phyloP scores from a whole-genome alignment of 768 basidiomycete genomes.

The Aureoboletus auriporus region DNA sequence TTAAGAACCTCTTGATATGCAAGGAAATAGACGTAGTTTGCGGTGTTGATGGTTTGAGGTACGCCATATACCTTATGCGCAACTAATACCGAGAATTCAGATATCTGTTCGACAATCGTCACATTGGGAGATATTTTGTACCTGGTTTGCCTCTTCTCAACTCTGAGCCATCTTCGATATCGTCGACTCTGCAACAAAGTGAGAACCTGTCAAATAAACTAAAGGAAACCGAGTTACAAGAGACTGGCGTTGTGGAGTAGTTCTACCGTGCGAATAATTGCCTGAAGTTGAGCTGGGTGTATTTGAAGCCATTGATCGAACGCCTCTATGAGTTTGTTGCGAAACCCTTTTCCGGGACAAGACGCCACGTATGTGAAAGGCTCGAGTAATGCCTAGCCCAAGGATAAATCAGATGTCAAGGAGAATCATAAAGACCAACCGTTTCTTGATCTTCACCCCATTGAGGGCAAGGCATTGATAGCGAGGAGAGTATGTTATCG shows the following conservation, averaged over 20 bases:
- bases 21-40: conserved; percentile 96
- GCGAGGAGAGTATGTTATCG: conserved; percentile 36
- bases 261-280: conserved; percentile 76
- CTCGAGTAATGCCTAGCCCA: conserved; percentile 59
- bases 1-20: conserved; percentile 79
- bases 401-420: not conserved
- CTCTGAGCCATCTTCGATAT: conserved; percentile 92
- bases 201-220: not conserved
- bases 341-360: conserved; percentile 89
- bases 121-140: conserved; percentile 20
- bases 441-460: conserved; percentile 21
- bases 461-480: conserved; percentile 24
- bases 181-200: conserved; percentile 65
- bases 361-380: conserved; percentile 84
- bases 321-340: conserved; percentile 80
- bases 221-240: conserved; percentile 47
- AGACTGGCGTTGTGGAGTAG: conserved; percentile 94
- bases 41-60: conserved; percentile 94
- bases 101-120: not conserved
- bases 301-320: conserved; percentile 94
- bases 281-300: conserved; percentile 60
- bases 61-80: conserved; percentile 96
- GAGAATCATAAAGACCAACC: conserved; percentile 11
- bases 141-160: conserved; percentile 83
- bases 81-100: conserved; percentile 41